phyloP scores from a whole-genome alignment of 2,329 filamentous ascomycete species.

The Orbilia javanica region DNA sequence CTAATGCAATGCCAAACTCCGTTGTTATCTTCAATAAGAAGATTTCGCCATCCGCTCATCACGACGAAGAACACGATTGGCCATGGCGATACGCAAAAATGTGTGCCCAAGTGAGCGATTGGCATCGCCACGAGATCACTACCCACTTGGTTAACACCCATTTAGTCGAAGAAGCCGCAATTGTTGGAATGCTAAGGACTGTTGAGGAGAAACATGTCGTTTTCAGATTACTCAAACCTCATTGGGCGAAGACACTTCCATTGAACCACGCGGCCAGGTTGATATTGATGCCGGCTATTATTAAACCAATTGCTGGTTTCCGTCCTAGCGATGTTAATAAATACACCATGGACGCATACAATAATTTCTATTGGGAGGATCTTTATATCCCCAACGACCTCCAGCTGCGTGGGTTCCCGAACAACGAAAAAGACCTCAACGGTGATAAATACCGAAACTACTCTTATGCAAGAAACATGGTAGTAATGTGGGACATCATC shows the following conservation, averaged over 20 bases:
- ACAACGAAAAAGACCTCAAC: constrained; percentile 60
- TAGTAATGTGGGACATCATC: constrained; percentile 67
- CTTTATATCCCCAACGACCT: constrained; percentile 69
- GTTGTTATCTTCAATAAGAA: constrained; percentile 69
- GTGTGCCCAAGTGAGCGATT: constrained; percentile 68
- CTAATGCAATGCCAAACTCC: constrained; percentile 63
- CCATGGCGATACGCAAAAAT: constrained; percentile 71
- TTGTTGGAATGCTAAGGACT: constrained; percentile 67
- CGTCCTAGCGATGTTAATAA: constrained; percentile 62
- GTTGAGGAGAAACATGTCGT: constrained; percentile 67
- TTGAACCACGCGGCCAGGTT: constrained; percentile 68
- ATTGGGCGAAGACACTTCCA: constrained; percentile 69
- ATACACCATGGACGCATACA: constrained; percentile 66
- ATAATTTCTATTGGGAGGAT: constrained; percentile 67
- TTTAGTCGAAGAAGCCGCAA: constrained; percentile 68
- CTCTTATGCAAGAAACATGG: constrained; percentile 68
- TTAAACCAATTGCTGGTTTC: constrained; percentile 67
- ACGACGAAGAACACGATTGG: constrained; percentile 67
- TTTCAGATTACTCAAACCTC: constrained; percentile 67
- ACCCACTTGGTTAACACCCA: constrained; percentile 68
- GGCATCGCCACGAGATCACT: constrained; percentile 68
- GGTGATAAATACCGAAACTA: constrained; percentile 68
- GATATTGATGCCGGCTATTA: constrained; percentile 67
- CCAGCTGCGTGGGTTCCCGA: constrained; percentile 66
- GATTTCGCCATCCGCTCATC: constrained; percentile 63